Percentiles rank a stretch among this genome's conserved stretches.
Conservation (phyloP, 495 filamentous ascomycete species). For the Penicillium daleae region DNA sequence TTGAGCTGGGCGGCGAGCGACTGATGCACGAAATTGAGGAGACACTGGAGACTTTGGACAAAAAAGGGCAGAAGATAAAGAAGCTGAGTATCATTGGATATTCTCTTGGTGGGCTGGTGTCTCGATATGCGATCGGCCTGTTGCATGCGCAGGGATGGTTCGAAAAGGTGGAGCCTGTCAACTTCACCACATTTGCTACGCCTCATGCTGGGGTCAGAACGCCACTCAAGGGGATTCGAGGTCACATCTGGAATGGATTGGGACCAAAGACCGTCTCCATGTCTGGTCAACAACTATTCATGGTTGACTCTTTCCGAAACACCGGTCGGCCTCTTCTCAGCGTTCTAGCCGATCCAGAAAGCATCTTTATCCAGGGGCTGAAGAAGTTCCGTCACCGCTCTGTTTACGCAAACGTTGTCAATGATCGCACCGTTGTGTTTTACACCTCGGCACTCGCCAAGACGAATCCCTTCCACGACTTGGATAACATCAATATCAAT, state of each 20-base stretch:
- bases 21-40: slow-evolving; percentile 88
- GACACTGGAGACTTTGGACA: slow-evolving; percentile 66
- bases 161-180: slow-evolving; percentile 78
- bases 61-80: slow-evolving; percentile 67
- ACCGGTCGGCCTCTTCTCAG: slow-evolving; percentile 78
- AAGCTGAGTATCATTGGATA: slow-evolving; percentile 90
- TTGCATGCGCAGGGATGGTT: slow-evolving; percentile 79
- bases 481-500: slow-evolving; percentile 67
- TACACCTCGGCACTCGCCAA: slow-evolving; percentile 79
- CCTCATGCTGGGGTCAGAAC: slow-evolving; percentile 87
- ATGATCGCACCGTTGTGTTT: slow-evolving; percentile 78
- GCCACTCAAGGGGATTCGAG: slow-evolving; percentile 67
- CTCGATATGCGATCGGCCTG: slow-evolving; percentile 85
- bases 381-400: slow-evolving; percentile 70
- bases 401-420: slow-evolving; percentile 82
- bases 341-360: slow-evolving; percentile 79
- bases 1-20: slow-evolving; percentile 88
- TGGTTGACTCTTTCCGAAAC: slow-evolving; percentile 81
- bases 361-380: slow-evolving; percentile 84
- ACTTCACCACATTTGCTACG: slow-evolving; percentile 90
- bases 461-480: slow-evolving; percentile 71
- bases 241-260: slow-evolving; percentile 77
- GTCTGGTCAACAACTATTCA: slow-evolving; percentile 87
- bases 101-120: slow-evolving; percentile 84
- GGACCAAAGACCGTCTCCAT: slow-evolving; percentile 75